Conservation (phyloP, 345 rosid species). For the Eucalyptus tenuipes region DNA sequence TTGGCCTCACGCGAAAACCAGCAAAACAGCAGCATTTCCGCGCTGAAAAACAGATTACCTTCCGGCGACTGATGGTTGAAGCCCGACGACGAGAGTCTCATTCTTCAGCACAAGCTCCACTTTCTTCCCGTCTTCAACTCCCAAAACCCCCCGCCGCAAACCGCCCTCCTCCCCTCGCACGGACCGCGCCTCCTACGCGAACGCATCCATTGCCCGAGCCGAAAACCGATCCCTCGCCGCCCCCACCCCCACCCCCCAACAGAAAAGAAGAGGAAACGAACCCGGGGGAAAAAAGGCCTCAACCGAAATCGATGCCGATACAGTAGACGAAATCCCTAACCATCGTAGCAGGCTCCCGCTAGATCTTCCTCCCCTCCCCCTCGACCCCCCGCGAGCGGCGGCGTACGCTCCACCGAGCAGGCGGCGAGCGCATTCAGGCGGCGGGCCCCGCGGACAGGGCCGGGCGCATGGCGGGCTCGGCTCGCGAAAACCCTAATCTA, state of each 20-base stretch:
- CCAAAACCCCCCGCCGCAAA: background rate
- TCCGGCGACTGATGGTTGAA: conserved; percentile 41
- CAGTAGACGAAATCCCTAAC: conserved; percentile 3
- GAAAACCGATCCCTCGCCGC: background rate
- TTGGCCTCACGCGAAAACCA: background rate
- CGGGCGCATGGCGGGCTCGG: background rate
- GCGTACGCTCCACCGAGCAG: background rate
- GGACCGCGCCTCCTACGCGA: background rate
- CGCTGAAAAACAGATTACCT: conserved; percentile 13
- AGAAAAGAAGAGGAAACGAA: background rate
- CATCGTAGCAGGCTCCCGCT: conserved; percentile 8
- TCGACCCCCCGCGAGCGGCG: background rate
- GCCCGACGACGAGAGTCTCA: conserved; percentile 47
- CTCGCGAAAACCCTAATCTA: background rate
- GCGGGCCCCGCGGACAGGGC: background rate
- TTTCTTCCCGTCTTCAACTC: background rate
- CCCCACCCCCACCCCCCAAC: background rate
- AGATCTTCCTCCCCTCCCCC: background rate
- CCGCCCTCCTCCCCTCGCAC: background rate
- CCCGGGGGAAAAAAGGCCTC: background rate
- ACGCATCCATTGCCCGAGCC: background rate
- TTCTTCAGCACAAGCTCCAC: conserved; percentile 7
- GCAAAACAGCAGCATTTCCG: background rate
- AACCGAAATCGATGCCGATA: conserved; percentile 10
- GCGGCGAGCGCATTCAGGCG: background rate